Conservation (phyloP, 2,329 filamentous ascomycete species). For the Byssothecium circinans region DNA sequence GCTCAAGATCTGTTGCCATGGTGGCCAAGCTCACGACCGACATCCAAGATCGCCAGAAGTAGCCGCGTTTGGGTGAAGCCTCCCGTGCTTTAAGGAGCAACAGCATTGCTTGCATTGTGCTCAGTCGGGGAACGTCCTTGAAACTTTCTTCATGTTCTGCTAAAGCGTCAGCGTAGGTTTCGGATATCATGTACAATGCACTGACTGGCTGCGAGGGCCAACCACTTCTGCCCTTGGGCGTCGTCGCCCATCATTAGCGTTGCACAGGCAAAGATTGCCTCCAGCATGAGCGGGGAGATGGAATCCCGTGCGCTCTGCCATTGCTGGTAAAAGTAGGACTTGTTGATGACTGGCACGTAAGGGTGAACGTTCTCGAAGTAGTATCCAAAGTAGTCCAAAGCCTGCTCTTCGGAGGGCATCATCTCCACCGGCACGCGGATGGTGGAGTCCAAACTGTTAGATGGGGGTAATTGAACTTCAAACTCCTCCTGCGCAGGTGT, state of each 20-base stretch:
- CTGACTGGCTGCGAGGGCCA: conserved; percentile 83
- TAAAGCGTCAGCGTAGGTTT: conserved; percentile 17
- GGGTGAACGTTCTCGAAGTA: conserved; percentile 91
- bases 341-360: conserved; percentile 87
- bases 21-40: conserved; percentile 87
- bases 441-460: conserved; percentile 70
- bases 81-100: conserved; percentile 89
- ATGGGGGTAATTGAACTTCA: conserved; percentile 69
- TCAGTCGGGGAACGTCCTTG: conserved; percentile 86
- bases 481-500: conserved; percentile 70
- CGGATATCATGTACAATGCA: conserved; percentile 12
- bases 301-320: conserved; percentile 82
- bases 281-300: conserved; percentile 85
- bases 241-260: conserved; percentile 82
- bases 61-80: conserved; percentile 87
- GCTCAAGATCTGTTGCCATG: conserved; percentile 88
- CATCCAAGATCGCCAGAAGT: conserved; percentile 98
- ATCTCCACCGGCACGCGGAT: conserved; percentile 88
- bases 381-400: conserved; percentile 81
- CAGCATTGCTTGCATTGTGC: conserved; percentile 86
- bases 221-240: conserved; percentile 85
- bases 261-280: conserved; percentile 88
- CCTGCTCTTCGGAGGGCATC: conserved; percentile 86
- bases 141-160: conserved; percentile 88
- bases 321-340: conserved; percentile 79